A percentile compares a stretch with the other conserved stretches of the same genome.
Evolutionary conservation across 2,329 filamentous ascomycete genomes (phyloP).

Genomic region (Tothia fuscella): DNA sequence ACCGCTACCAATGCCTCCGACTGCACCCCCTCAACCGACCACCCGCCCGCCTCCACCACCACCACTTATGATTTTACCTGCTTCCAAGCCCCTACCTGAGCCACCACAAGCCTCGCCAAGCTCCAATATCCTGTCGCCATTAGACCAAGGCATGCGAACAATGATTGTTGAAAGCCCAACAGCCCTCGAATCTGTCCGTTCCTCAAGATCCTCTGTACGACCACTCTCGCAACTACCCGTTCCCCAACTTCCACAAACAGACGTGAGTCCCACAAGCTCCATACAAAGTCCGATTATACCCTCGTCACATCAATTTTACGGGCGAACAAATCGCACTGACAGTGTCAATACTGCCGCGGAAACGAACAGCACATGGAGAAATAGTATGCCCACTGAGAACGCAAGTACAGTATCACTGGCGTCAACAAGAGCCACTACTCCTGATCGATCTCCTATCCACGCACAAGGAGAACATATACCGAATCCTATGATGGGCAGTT

Average conservation of each 20-base stretch:
- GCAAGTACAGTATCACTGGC: conserved; percentile 67
- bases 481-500: conserved; percentile 37
- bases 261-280: conserved; percentile 18
- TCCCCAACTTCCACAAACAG: conserved; percentile 18
- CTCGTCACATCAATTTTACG: conserved; percentile 19
- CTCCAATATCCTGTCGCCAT: conserved; percentile 15
- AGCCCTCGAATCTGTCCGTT: conserved; percentile 31
- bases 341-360: conserved; percentile 64
- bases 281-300: conserved; percentile 25
- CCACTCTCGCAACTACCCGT: conserved; percentile 20
- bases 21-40: conserved; percentile 21
- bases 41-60: conserved; percentile 28
- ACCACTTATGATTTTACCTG: conserved; percentile 28
- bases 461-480: conserved; percentile 47
- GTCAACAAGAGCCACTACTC: conserved; percentile 76
- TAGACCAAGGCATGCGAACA: too few species aligned
- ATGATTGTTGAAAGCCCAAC: conserved; percentile 22
- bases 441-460: conserved; percentile 47
- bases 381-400: conserved; percentile 63
- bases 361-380: conserved; percentile 66
- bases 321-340: conserved; percentile 30
- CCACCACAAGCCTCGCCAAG: conserved; percentile 38
- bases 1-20: conserved; percentile 6
- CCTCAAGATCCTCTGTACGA: conserved; percentile 36
- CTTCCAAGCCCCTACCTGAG: conserved; percentile 58